phyloP scores from a whole-genome alignment of 2,329 filamentous ascomycete genomes.

The Aspergillus sp. region DNA sequence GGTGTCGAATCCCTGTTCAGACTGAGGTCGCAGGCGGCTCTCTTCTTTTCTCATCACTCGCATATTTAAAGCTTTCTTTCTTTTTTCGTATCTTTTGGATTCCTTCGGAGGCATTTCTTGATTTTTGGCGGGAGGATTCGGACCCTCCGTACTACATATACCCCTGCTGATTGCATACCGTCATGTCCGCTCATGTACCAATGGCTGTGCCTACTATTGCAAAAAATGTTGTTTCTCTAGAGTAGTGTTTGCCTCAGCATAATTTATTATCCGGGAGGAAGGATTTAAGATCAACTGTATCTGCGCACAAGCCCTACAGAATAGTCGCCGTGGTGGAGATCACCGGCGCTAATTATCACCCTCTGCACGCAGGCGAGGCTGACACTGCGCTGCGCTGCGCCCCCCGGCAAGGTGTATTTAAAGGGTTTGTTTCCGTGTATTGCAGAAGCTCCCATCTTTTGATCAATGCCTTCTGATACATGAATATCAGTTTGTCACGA shows the following conservation, averaged over 20 bases:
- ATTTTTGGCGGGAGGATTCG: neutral
- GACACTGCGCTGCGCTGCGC: too few relatives aligned
- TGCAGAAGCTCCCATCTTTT: neutral
- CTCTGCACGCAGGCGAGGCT: too few relatives aligned
- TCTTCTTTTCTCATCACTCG: neutral
- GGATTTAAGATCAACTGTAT: too few relatives aligned
- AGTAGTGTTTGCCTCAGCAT: too few relatives aligned
- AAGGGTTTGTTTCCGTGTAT: neutral
- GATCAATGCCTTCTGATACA: neutral
- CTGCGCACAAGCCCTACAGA: too few relatives aligned
- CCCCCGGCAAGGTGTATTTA: too few relatives aligned
- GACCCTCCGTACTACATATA: neutral
- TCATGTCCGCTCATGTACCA: neutral
- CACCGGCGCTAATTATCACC: too few relatives aligned
- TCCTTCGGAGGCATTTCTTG: neutral
- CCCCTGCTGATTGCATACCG: neutral
- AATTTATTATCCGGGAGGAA: too few relatives aligned
- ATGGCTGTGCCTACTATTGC: too few relatives aligned
- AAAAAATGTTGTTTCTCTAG: too few relatives aligned
- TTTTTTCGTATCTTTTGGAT: neutral
- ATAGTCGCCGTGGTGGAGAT: too few relatives aligned
- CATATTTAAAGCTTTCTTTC: neutral
- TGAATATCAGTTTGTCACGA: neutral
- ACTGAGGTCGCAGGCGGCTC: neutral
- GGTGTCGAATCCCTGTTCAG: neutral